Conservation (phyloP, 305 asterid genomes). For the Striga hermonthica region DNA sequence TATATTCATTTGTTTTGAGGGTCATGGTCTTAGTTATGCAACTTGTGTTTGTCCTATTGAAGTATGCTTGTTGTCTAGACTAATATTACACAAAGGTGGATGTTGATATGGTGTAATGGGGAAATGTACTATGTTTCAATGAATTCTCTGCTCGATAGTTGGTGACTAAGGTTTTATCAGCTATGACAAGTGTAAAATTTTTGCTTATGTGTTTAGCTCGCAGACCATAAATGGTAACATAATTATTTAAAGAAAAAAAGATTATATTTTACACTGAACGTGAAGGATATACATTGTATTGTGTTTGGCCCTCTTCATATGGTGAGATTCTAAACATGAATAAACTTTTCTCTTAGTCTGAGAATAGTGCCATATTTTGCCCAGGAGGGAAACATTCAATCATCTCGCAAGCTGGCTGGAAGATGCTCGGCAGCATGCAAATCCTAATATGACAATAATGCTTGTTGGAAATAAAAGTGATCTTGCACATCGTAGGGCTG, state of each 20-base stretch:
- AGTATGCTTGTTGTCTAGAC: neutral
- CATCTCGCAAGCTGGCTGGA: conserved; percentile 86
- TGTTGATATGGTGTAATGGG: no score
- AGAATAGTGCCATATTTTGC: conserved; percentile 17
- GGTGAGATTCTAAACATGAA: conserved; percentile 9
- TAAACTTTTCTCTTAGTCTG: conserved; percentile 14
- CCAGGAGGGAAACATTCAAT: conserved; percentile 78
- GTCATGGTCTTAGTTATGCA: conserved; percentile 4
- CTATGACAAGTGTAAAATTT: neutral
- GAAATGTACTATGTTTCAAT: no score
- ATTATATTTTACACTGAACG: no score
- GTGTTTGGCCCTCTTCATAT: neutral
- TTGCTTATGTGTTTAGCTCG: neutral
- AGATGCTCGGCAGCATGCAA: conserved; percentile 89
- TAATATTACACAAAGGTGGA: no score
- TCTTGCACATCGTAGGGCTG: conserved; percentile 79
- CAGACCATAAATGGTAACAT: neutral
- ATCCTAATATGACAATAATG: conserved; percentile 80
- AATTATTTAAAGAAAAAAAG: no score
- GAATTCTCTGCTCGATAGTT: no score
- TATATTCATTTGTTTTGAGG: neutral
- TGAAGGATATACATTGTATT: neutral
- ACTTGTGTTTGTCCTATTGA: neutral
- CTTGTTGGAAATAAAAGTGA: conserved; percentile 85
- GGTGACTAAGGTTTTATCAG: neutral